These are phyloP conservation scores for Amylostereum areolatum DNA, from an alignment of 1,284 basidiomycete genomes.

Conservation along the genomic window DNA sequence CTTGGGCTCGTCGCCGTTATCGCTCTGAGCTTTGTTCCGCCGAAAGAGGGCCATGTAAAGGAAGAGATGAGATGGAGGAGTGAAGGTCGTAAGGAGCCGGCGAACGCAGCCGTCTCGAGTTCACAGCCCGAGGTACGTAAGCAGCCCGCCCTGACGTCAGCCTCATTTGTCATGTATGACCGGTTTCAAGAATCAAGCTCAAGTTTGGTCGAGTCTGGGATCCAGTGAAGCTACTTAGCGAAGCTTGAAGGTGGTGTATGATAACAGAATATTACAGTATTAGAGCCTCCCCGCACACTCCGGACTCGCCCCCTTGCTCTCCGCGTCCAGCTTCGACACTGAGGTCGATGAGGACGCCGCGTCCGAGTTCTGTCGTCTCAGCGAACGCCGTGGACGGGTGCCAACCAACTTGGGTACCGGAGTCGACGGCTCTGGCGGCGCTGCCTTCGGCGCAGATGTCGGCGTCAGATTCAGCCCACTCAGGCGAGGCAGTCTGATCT, in stretches of 20 bases:
- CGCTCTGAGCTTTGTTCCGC: slow-evolving; percentile 20
- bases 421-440: not conserved
- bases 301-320: slow-evolving; percentile 7
- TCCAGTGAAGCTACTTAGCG: no score
- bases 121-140: no score
- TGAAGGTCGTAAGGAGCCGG: not conserved
- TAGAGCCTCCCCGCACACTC: not conserved
- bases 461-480: slow-evolving; percentile 20
- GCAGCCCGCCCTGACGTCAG: no score
- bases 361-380: slow-evolving; percentile 10
- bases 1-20: slow-evolving; percentile 32
- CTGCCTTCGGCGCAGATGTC: slow-evolving; percentile 8
- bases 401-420: not conserved
- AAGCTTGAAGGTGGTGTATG: no score
- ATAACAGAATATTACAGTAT: slow-evolving; percentile 6
- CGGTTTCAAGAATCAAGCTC: no score
- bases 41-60: slow-evolving; percentile 32
- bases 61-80: slow-evolving; percentile 10
- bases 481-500: slow-evolving; percentile 51
- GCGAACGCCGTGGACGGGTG: slow-evolving; percentile 7
- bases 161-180: no score
- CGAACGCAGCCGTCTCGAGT: no score
- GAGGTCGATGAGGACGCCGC: slow-evolving; percentile 12
- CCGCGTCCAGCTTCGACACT: slow-evolving; percentile 7
- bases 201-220: no score